Base-by-base conservation (phyloP, 768 basidiomycete species). In the Suillus placidus region DNA sequence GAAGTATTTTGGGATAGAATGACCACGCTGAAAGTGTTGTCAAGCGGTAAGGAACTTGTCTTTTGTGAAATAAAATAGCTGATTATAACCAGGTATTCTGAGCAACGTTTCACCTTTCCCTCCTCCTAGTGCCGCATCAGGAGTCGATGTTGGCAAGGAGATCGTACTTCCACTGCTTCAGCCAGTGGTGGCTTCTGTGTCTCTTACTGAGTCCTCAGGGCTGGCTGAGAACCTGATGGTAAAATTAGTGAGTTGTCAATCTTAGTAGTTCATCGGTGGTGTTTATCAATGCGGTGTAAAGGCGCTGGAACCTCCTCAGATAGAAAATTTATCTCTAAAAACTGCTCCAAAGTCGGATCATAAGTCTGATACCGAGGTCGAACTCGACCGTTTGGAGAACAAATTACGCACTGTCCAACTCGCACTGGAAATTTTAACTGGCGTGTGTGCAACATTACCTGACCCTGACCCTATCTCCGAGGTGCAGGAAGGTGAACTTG, bases 401-500 rank as follows among this genome's bases (percentile, higher is more conserved):
- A 85, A 80, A 63, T 76, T 97, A 61, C 83, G 89, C 70, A 91
- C 91, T 1, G 83, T 93, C 13, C 90, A 92, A 68, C 83, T 95
- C 38, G 87, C 91, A n/a, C 81, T 97, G 34, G 95, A 98, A 78
- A 87, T 97, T 58, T 76, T 97, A 67, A 96, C 94, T 0, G 91
- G 91, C 37, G 81, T 85, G n/a, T 97, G 93, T 73, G 95, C 95
- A 23, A 93, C 89, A 7, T 78, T 97, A 47, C 93, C 93, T 6
- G 93, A 94, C 70, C 87, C 90, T 5, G 93, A 94, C 70, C 87
- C 90, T 20, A 87, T 88, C 62, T 79, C 82, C 52, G 76, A 73
- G 35, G 68, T 72, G 0, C 73, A 74, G 20, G 76, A 76, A 13
- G 78, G 79, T 40, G 74, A 73, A 63, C 71, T 69, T 47, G 78